Evolutionary conservation across 2,329 filamentous ascomycete species (phyloP).

Genomic region (Diaporthe velutina): DNA sequence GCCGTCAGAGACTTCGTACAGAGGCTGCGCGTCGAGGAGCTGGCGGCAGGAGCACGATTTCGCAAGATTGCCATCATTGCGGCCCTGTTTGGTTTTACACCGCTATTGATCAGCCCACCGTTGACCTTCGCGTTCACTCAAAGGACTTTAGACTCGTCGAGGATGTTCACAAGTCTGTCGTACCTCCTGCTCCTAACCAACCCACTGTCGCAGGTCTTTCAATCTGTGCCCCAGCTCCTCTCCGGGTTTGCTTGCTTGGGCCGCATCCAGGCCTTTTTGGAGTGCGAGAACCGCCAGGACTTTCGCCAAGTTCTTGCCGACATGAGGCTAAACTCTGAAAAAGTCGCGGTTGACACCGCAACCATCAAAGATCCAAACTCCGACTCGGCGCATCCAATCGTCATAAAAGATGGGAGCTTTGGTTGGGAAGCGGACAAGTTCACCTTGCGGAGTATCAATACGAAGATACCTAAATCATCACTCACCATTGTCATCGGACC

Average conservation of each 20-base stretch:
- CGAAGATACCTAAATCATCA: constrained; percentile 34
- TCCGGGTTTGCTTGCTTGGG: constrained; percentile 49
- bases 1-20: constrained; percentile 46
- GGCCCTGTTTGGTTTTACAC: constrained; percentile 49
- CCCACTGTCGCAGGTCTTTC: constrained; percentile 50
- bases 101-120: constrained; percentile 52
- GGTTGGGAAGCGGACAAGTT: constrained; percentile 15
- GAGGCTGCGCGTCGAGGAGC: constrained; percentile 43
- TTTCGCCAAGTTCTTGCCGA: constrained; percentile 36
- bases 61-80: constrained; percentile 43
- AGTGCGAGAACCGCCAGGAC: constrained; percentile 45
- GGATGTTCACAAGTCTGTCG: constrained; percentile 50
- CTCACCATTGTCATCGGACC: constrained; percentile 54
- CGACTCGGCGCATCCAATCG: neutral
- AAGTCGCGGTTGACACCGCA: neutral
- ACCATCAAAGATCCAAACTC: neutral
- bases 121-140: constrained; percentile 47
- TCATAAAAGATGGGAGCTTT: neutral
- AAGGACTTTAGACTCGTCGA: constrained; percentile 43
- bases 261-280: constrained; percentile 55
- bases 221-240: constrained; percentile 49
- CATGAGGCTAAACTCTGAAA: neutral
- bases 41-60: constrained; percentile 43
- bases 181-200: constrained; percentile 51
- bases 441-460: neutral